Evolutionary conservation across 176 grass and related monocot species (phyloP).

Genomic region (Chrysopogon serrulatus): DNA sequence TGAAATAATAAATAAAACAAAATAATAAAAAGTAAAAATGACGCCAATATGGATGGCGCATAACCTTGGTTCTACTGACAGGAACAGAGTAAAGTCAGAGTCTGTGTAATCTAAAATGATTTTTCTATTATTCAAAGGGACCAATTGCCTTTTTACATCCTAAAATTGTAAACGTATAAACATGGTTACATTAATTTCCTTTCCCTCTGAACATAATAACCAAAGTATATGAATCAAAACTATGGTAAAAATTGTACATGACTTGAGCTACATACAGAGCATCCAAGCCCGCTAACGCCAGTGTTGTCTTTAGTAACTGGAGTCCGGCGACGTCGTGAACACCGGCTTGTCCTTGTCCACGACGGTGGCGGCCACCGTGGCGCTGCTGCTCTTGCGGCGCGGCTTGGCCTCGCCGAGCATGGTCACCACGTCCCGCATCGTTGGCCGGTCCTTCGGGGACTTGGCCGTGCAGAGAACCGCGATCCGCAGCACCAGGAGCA

Average conservation of each 20-base stretch:
- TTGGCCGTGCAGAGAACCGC: conserved; percentile 87
- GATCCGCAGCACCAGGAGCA: conserved; percentile 84
- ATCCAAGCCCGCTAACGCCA: not conserved
- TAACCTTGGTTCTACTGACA: not conserved
- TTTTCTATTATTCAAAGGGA: conserved; percentile 2
- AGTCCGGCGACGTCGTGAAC: conserved; percentile 78
- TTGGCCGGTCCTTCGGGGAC: conserved; percentile 84
- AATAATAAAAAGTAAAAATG: too few relatives aligned
- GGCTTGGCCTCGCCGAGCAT: conserved; percentile 96
- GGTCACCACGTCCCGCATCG: conserved; percentile 87
- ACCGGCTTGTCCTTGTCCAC: conserved; percentile 89
- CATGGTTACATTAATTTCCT: conserved; percentile 33
- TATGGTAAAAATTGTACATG: conserved; percentile 28
- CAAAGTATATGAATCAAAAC: conserved; percentile 25
- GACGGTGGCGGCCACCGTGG: conserved; percentile 40
- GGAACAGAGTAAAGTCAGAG: not conserved
- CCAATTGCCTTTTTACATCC: conserved; percentile 31
- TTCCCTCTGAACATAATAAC: conserved; percentile 2
- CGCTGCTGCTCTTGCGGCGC: conserved; percentile 80
- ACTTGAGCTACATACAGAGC: conserved; percentile 35
- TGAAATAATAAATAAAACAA: too few relatives aligned
- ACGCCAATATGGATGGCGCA: too few relatives aligned
- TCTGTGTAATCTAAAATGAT: not conserved
- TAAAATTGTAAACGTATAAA: conserved; percentile 38
- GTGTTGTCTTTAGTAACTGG: conserved; percentile 25